Base-by-base conservation (phyloP, 768 basidiomycete genomes). In the Phlebiopsis flavidoalba region DNA sequence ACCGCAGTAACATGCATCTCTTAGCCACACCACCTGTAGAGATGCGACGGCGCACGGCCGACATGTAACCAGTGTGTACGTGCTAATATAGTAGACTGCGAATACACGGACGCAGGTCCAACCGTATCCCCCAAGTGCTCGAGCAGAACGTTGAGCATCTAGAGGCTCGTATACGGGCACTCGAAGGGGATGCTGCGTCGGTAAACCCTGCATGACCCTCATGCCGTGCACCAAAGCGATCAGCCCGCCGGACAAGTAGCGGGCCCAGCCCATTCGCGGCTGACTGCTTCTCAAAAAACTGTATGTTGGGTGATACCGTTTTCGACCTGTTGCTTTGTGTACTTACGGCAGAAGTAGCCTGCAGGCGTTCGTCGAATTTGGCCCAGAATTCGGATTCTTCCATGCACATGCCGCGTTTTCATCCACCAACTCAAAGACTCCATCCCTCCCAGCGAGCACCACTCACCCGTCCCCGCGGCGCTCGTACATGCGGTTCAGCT, bases 31-130 rank as follows among this genome's bases (percentile, higher is more conserved):
- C 52, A 15, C 40, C 17, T 24, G 8, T 21, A 86, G 88, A 84
- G 83, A 76, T 90, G 88, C 64, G 87, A 90, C 65, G 86, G 87
- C 17, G 70, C 68, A 3, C 82, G 83, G 59, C 88, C 88, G 1
- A 73, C 80, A 10, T 90, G 88, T 69, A 82, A 82, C 1, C 87
- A 84, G 46, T 90, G 88, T 73, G 70, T 74, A 22, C 73, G 77
- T 8, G 80, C 83, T 24, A 82, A 85, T 40, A 82, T 85, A 60
- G 78, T 78, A 26, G 86, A 85, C 33, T 90, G 88, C 70, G 87
- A 89, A 72, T 90, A 88, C 70, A 77, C 83, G 6, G 87, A 89
- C 65, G 84, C 83, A 35, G 80, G 80, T 47, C 80, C 84, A 60
- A 83, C 88, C 19, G 75, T 81, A 58, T 87, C 83, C 3, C 78